A percentile compares a stretch with the other conserved stretches of the same genome.
These are phyloP conservation scores for Euphrasia arctica DNA, from an alignment of 305 asterid genomes.

Conservation along the genomic window DNA sequence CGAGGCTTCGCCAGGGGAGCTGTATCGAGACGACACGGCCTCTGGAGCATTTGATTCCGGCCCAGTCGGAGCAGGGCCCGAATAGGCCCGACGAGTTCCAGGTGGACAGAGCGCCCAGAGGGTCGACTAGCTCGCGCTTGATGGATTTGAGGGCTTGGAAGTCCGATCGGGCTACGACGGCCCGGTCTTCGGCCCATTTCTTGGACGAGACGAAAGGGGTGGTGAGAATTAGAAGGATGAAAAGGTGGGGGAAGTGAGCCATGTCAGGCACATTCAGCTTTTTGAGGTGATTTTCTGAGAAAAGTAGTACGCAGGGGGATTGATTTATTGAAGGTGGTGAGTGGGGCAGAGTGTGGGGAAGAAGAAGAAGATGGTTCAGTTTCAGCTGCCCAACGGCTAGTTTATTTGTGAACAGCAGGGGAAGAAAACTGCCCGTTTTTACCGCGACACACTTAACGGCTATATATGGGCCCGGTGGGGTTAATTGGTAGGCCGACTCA, in stretches of 20 bases:
- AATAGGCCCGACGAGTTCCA: constrained; percentile 50
- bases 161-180: background rate
- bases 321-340: background rate
- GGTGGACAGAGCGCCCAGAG: constrained; percentile 49
- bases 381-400: background rate
- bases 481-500: background rate
- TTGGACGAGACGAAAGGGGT: background rate
- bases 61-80: constrained; percentile 70
- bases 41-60: constrained; percentile 72
- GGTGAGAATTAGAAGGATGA: background rate
- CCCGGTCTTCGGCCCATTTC: background rate
- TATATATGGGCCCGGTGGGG: background rate
- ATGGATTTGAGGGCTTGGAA: constrained; percentile 45
- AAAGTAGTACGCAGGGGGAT: background rate
- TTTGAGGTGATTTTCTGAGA: background rate
- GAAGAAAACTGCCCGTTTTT: background rate
- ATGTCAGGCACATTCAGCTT: background rate
- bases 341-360: background rate
- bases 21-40: constrained; percentile 67
- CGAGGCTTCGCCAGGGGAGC: constrained; percentile 76
- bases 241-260: background rate
- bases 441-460: constrained; percentile 4
- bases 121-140: constrained; percentile 56
- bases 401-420: background rate
- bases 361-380: background rate